Evolutionary conservation across 2,329 filamentous ascomycete genomes (phyloP).

Genomic region (Exophiala mesophila): DNA sequence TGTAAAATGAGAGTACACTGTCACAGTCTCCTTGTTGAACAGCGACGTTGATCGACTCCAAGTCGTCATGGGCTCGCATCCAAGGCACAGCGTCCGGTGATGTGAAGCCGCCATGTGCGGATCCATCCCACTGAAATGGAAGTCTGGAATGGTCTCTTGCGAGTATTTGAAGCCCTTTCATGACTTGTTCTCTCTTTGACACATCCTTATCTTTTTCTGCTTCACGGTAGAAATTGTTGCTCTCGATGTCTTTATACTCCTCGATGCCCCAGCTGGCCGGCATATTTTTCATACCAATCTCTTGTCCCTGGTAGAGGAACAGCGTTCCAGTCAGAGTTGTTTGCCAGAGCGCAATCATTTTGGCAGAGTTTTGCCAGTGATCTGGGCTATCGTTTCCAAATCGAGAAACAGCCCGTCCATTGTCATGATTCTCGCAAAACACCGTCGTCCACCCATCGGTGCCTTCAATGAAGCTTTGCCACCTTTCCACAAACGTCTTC

Average conservation of each 20-base stretch:
- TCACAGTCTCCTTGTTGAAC: slow-evolving; percentile 33
- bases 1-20: slow-evolving; percentile 59
- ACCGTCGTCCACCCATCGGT: slow-evolving; percentile 60
- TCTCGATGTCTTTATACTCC: slow-evolving; percentile 28
- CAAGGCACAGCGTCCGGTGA: slow-evolving; percentile 51
- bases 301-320: slow-evolving; percentile 54
- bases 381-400: slow-evolving; percentile 48
- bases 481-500: slow-evolving; percentile 50
- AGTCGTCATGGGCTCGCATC: slow-evolving; percentile 66
- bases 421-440: slow-evolving; percentile 63
- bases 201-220: slow-evolving; percentile 32
- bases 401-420: slow-evolving; percentile 55
- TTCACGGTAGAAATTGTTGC: slow-evolving; percentile 37
- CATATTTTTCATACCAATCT: slow-evolving; percentile 53
- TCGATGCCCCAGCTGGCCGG: slow-evolving; percentile 43
- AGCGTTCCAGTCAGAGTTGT: slow-evolving; percentile 51
- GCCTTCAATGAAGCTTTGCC: slow-evolving; percentile 52
- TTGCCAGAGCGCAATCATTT: slow-evolving; percentile 55
- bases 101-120: slow-evolving; percentile 61
- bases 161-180: slow-evolving; percentile 52
- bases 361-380: slow-evolving; percentile 48
- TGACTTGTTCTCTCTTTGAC: slow-evolving; percentile 36
- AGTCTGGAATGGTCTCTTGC: slow-evolving; percentile 62
- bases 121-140: slow-evolving; percentile 64
- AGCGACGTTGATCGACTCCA: slow-evolving; percentile 56